Evolutionary conservation across 768 basidiomycete species (phyloP).

Genomic region (Mrakia hoshinonis): DNA sequence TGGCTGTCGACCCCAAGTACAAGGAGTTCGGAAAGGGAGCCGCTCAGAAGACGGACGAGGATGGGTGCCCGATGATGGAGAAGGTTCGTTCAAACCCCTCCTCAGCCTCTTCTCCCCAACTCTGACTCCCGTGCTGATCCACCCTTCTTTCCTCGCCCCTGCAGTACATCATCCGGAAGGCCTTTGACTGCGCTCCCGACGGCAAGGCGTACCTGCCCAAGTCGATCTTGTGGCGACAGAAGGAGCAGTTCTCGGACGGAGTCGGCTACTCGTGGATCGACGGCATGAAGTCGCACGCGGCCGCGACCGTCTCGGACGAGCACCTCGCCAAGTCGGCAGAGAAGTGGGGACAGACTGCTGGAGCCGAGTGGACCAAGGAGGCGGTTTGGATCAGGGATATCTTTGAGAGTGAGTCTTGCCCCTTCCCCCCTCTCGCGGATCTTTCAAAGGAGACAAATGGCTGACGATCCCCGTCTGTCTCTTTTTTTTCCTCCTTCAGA

Average conservation of each 20-base stretch:
- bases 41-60: slow-evolving; percentile 62
- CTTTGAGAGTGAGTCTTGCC: slow-evolving; percentile 59
- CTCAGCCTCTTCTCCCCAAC: neutral
- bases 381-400: slow-evolving; percentile 86
- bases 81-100: slow-evolving; percentile 51
- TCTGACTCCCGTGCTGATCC: neutral
- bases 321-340: slow-evolving; percentile 60
- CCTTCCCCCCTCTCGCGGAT: neutral
- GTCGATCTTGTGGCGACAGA: slow-evolving; percentile 95
- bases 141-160: neutral
- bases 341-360: slow-evolving; percentile 56
- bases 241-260: slow-evolving; percentile 98
- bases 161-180: slow-evolving; percentile 89
- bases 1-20: slow-evolving; percentile 77
- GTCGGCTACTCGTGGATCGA: slow-evolving; percentile 99
- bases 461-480: neutral
- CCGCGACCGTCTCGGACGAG: slow-evolving; percentile 65
- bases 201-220: slow-evolving; percentile 75
- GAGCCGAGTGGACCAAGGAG: slow-evolving; percentile 91
- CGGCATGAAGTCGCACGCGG: slow-evolving; percentile 86
- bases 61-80: slow-evolving; percentile 88
- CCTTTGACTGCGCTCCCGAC: slow-evolving; percentile 77
- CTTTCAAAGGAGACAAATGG: neutral
- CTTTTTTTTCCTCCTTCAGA: slow-evolving; percentile 43
- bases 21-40: slow-evolving; percentile 85